Evolutionary conservation across 2,329 filamentous ascomycete species (phyloP), one percentile per base, ranked within the genome.

Genomic region (Huntiella savannae): DNA sequence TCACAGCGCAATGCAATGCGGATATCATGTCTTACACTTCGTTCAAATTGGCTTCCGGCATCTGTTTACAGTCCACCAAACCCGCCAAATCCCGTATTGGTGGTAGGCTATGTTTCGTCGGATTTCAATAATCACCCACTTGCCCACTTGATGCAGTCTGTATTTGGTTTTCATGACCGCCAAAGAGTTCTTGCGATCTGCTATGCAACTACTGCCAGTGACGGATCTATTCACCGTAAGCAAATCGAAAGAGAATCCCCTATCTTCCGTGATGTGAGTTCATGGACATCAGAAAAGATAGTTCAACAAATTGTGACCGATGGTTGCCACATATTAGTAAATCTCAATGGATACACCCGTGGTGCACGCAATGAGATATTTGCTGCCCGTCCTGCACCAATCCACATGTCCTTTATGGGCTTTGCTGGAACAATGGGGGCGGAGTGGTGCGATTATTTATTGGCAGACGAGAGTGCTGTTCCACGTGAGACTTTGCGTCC

Each of bases 351-450:
- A 8, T 98, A 98, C 60, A 98, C 91, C 0, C 74, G 91, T 46
- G 91, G 91, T 28, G 91, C 91, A n/a, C 77, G 87, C 17, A 98
- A 98, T 55, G 91, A 98, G 58, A 80, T 98, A 3, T 98, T 98
- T 59, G 91, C 91, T 16, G 91, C 91, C 16, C 77, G 92, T 19
- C 85, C 91, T 12, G 86, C 87, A 2, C 91, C 91, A 0, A 85
- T 98, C 38, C 91, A 98, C 54, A 98, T 98, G 91, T 94, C 91
- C 0, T 98, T 98, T 57, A 98, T 98, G 91, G 91, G 91, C 0
- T 98, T 98, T 58, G 91, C 91, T 0, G 91, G 91, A 7, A 95
- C 88, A 0, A 66, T 98, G 1, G 91, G 91, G 4, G 91, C 91
- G 2, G 91, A 98, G 58, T 98, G 91, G 91, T 98, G 91, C 55